Conservation (phyloP, 2,329 filamentous ascomycete species). For the Karstenula rhodostoma region DNA sequence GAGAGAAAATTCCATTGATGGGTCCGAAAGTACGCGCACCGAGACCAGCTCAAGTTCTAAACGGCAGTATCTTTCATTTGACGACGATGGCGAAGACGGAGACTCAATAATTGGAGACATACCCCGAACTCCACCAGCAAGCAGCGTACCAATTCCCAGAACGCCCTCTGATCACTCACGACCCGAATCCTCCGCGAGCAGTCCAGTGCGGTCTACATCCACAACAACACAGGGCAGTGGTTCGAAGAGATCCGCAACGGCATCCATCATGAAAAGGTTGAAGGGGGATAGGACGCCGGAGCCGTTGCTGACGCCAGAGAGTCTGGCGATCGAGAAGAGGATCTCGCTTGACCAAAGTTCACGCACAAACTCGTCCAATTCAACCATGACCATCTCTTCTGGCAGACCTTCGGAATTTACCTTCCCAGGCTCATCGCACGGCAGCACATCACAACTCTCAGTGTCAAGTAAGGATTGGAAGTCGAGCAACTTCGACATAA, state of each 20-base stretch:
- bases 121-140: not conserved
- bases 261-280: conserved; percentile 30
- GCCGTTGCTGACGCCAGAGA: conserved; percentile 21
- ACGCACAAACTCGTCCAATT: conserved; percentile 35
- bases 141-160: not conserved
- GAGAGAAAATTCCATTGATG: conserved; percentile 17
- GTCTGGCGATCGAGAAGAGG: conserved; percentile 42
- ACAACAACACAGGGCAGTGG: not conserved
- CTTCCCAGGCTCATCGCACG: conserved; percentile 18
- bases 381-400: conserved; percentile 30
- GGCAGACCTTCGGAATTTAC: conserved; percentile 26
- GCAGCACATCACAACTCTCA: conserved; percentile 21
- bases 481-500: conserved; percentile 51
- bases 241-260: conserved; percentile 2
- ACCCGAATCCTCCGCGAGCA: not conserved
- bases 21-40: not conserved
- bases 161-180: conserved; percentile 6
- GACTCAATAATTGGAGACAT: not conserved
- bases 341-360: conserved; percentile 45
- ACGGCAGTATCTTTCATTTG: conserved; percentile 8
- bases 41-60: not conserved
- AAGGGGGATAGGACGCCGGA: conserved; percentile 19
- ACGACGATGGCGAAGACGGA: not conserved
- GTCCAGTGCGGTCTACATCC: conserved; percentile 3
- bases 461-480: conserved; percentile 47